A percentile compares a stretch with the other conserved stretches of the same genome.
Conservation (phyloP, 2,329 filamentous ascomycete species). For the Stylonectria norvegica region DNA sequence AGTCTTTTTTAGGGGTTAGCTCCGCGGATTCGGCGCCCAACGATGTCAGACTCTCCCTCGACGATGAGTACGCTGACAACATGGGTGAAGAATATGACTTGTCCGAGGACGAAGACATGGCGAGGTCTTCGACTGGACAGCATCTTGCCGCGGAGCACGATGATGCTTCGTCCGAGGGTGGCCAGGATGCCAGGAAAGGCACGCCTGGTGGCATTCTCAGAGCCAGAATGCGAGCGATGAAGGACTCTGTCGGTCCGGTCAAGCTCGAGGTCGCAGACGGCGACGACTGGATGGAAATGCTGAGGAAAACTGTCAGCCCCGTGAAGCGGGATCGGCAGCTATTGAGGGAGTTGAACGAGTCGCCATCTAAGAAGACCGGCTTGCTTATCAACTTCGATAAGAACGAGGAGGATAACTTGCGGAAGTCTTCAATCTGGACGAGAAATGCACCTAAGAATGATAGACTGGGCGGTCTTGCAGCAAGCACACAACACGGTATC, state of each 20-base stretch:
- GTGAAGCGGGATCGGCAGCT: conserved; percentile 86
- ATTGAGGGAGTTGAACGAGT: conserved; percentile 57
- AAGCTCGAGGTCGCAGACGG: conserved; percentile 62
- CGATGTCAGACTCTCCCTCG: conserved; percentile 55
- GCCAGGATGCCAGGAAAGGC: conserved; percentile 41
- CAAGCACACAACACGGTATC: conserved; percentile 32
- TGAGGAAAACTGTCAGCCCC: conserved; percentile 90
- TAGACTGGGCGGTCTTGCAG: conserved; percentile 27
- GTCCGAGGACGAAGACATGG: conserved; percentile 68
- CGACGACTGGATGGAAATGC: conserved; percentile 89
- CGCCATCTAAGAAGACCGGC: conserved; percentile 35
- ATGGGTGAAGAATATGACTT: conserved; percentile 75
- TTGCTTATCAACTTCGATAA: conserved; percentile 27
- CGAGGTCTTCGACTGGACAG: conserved; percentile 71
- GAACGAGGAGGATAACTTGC: conserved; percentile 50
- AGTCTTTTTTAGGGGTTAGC: conserved; percentile 92
- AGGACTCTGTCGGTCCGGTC: conserved; percentile 55
- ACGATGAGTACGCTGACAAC: conserved; percentile 53
- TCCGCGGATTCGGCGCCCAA: conserved; percentile 76
- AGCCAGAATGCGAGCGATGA: conserved; percentile 61
- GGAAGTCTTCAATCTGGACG: conserved; percentile 36
- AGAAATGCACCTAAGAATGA: conserved; percentile 30
- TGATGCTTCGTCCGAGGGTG: conserved; percentile 53
- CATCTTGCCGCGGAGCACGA: conserved; percentile 74
- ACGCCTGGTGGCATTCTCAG: conserved; percentile 61